Conservation (phyloP, 78 protist genomes). For the Bodo saltans region DNA sequence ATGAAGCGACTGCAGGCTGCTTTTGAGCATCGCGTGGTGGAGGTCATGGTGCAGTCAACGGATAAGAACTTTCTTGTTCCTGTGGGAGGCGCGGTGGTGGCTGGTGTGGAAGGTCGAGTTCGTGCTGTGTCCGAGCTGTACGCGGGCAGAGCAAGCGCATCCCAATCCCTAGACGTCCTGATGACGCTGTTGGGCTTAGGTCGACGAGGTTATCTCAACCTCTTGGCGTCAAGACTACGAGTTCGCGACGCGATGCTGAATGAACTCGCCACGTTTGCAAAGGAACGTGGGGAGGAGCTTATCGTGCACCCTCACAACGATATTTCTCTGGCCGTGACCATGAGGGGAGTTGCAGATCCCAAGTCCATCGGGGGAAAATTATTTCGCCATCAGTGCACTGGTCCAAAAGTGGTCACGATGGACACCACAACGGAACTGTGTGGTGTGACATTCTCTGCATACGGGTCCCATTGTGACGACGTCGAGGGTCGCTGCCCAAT, state of each 20-base stretch:
- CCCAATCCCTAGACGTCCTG: conserved; percentile 85
- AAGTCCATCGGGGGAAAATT: neutral
- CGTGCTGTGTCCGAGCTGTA: conserved; percentile 41
- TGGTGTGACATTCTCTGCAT: neutral
- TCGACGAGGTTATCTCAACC: conserved; percentile 35
- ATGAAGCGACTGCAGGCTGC: conserved; percentile 40
- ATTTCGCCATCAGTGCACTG: neutral
- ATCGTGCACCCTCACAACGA: conserved; percentile 44
- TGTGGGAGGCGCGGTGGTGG: conserved; percentile 93
- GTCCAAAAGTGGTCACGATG: neutral
- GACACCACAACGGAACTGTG: neutral
- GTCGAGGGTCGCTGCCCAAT: neutral
- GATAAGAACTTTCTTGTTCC: conserved; percentile 99
- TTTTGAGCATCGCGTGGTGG: conserved; percentile 44
- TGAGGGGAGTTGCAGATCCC: neutral
- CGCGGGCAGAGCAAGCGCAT: conserved; percentile 87
- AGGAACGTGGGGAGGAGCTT: conserved; percentile 50
- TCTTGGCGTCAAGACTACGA: too few species aligned
- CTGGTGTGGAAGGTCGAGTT: conserved; percentile 47
- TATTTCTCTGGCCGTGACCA: conserved; percentile 30
- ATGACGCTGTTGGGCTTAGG: conserved; percentile 90
- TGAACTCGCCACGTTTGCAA: conserved; percentile 40
- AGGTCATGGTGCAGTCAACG: conserved; percentile 86
- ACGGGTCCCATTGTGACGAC: neutral
- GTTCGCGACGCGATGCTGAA: conserved; percentile 13